Percentiles rank a stretch among this genome's conserved stretches.
Conservation (phyloP, 371 early-diverging fungal genomes). For the Lichtheimia hyalospora region DNA sequence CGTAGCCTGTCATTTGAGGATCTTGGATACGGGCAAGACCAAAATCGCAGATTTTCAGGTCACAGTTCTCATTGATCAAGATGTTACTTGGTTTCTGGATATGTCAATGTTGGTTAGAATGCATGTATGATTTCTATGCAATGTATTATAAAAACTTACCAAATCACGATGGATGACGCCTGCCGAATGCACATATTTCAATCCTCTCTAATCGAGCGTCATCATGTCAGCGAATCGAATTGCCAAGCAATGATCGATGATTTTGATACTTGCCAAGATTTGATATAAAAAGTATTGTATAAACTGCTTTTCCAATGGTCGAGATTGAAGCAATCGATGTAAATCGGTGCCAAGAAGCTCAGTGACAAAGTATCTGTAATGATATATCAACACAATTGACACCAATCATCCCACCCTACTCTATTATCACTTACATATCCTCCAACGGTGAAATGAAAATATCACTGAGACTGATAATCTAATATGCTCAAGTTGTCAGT, state of each 20-base stretch:
- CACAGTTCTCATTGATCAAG: constrained; percentile 94
- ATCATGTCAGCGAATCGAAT: background rate
- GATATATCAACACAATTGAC: no score
- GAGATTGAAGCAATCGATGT: constrained; percentile 83
- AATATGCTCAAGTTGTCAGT: background rate
- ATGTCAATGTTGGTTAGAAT: background rate
- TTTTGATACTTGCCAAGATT: constrained; percentile 65
- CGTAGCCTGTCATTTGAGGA: constrained; percentile 96
- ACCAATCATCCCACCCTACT: background rate
- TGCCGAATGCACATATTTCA: constrained; percentile 93
- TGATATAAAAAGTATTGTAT: constrained; percentile 96
- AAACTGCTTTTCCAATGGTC: constrained; percentile 90
- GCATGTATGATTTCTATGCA: background rate
- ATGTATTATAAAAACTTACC: constrained; percentile 40
- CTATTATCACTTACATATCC: constrained; percentile 68
- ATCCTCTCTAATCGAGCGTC: constrained; percentile 62
- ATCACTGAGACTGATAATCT: constrained; percentile 85
- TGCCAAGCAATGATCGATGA: background rate
- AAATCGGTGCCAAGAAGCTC: constrained; percentile 93
- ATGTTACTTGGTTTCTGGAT: constrained; percentile 92
- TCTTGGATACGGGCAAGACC: constrained; percentile 93
- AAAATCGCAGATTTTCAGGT: constrained; percentile 97
- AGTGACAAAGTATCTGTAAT: constrained; percentile 86
- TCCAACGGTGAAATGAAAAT: constrained; percentile 91
- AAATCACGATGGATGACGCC: constrained; percentile 95